Percentiles rank a stretch among this genome's conserved stretches.
phyloP scores from a whole-genome alignment of 345 rosid species.

The Eucalyptus polyanthemos region DNA sequence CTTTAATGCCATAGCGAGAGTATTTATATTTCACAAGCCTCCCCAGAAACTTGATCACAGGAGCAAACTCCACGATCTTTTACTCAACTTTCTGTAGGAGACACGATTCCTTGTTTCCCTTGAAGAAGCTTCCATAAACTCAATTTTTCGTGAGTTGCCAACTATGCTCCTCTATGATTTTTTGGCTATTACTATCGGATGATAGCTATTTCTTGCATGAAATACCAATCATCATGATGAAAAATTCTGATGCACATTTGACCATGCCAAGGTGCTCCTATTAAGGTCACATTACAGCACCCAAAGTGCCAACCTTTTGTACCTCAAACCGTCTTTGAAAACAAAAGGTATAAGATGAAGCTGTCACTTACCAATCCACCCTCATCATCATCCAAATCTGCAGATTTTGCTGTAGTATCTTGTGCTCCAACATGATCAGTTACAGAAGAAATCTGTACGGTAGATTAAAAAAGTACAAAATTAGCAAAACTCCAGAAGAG shows the following conservation, averaged over 20 bases:
- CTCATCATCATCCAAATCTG: slow-evolving; percentile 94
- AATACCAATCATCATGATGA: not conserved
- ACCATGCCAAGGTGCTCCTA: not conserved
- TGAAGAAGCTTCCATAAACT: not conserved
- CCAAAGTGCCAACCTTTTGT: not conserved
- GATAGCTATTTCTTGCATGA: not conserved
- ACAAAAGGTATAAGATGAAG: not conserved
- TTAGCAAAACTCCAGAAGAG: not conserved
- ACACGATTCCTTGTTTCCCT: not conserved
- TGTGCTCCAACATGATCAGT: slow-evolving; percentile 79
- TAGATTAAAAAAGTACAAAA: not conserved
- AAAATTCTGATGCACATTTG: not conserved
- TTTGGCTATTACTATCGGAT: not conserved
- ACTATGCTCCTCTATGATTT: not conserved
- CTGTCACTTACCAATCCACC: slow-evolving; percentile 72
- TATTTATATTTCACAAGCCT: not conserved
- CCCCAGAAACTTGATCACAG: not conserved
- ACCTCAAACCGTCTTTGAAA: not conserved
- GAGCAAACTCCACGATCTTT: not conserved
- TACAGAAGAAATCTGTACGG: slow-evolving; percentile 70
- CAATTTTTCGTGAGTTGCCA: not conserved
- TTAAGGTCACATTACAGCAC: not conserved
- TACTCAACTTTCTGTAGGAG: not conserved
- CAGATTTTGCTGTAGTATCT: slow-evolving; percentile 65
- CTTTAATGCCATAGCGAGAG: not conserved